These are phyloP conservation scores for Globisporangium emineosum DNA, from an alignment of 352 stramenopile species.

Conservation along the genomic window DNA sequence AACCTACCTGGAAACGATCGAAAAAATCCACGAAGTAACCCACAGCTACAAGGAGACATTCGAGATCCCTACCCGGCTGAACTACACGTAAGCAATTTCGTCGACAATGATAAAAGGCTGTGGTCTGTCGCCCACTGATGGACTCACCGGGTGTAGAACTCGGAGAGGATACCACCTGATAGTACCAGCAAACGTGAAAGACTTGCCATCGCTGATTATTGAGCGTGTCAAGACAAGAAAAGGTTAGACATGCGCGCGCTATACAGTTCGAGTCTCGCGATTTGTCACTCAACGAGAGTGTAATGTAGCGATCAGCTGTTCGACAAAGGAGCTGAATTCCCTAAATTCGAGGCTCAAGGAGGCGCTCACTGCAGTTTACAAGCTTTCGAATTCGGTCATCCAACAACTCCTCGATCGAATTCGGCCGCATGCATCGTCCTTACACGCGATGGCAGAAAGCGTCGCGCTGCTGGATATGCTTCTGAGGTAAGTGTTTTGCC, in stretches of 20 bases:
- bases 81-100: conserved; percentile 59
- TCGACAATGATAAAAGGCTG: not conserved
- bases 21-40: conserved; percentile 76
- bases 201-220: conserved; percentile 60
- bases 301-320: conserved; percentile 72
- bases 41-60: conserved; percentile 75
- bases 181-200: conserved; percentile 48
- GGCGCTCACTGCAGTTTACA: conserved; percentile 81
- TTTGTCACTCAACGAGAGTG: conserved; percentile 5
- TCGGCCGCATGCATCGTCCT: conserved; percentile 52
- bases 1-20: conserved; percentile 81
- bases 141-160: conserved; percentile 24
- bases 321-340: conserved; percentile 82
- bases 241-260: conserved; percentile 27
- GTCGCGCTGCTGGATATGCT: conserved; percentile 92
- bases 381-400: conserved; percentile 85
- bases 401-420: conserved; percentile 83
- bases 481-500: conserved; percentile 48
- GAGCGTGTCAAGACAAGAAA: conserved; percentile 63
- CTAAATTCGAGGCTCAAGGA: conserved; percentile 84
- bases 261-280: not conserved
- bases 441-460: conserved; percentile 89
- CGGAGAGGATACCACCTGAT: conserved; percentile 72
- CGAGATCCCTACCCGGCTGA: conserved; percentile 60
- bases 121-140: not conserved